A percentile compares a stretch with the other conserved stretches of the same genome.
Evolutionary conservation across 495 filamentous ascomycete species (phyloP).

Genomic region (Rhizodiscina lignyota): DNA sequence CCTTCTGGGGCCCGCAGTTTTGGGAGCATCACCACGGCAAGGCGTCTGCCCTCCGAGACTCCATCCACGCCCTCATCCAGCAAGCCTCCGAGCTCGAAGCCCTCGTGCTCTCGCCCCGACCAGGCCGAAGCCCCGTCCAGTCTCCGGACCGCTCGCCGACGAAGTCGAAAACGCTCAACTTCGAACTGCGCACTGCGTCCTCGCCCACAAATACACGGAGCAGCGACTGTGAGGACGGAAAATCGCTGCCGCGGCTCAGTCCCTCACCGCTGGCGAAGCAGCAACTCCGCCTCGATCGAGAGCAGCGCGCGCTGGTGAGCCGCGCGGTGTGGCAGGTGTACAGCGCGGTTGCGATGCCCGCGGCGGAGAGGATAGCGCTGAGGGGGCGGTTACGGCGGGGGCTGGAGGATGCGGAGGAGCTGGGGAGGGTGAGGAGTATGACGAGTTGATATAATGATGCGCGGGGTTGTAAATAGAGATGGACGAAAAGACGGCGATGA

Average conservation of each 20-base stretch:
- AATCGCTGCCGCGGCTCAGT: constrained; percentile 5
- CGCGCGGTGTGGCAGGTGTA: constrained; percentile 9
- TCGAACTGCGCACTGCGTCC: not conserved
- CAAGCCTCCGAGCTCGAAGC: constrained; percentile 33
- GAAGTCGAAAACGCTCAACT: not conserved
- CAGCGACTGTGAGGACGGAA: no score
- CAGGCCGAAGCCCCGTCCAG: not conserved
- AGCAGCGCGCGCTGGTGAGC: constrained; percentile 9
- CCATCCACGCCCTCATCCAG: constrained; percentile 35
- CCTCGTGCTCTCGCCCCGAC: constrained; percentile 7
- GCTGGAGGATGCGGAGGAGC: no score
- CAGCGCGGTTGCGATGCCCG: constrained; percentile 10
- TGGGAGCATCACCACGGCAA: constrained; percentile 38
- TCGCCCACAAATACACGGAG: not conserved
- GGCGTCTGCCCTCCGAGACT: constrained; percentile 30
- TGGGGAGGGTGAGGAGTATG: no score
- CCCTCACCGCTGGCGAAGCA: constrained; percentile 10
- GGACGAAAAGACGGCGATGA: no score
- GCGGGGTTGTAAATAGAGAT: no score
- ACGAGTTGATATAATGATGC: no score
- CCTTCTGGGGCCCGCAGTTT: constrained; percentile 39
- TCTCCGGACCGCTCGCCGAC: no score
- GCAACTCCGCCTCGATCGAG: constrained; percentile 8
- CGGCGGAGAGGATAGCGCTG: no score
- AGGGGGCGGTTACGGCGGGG: no score